Percentiles rank a stretch among this genome's conserved stretches.
Evolutionary conservation across 257 asterid genomes (phyloP).

Genomic region (Solanum stenotomum): DNA sequence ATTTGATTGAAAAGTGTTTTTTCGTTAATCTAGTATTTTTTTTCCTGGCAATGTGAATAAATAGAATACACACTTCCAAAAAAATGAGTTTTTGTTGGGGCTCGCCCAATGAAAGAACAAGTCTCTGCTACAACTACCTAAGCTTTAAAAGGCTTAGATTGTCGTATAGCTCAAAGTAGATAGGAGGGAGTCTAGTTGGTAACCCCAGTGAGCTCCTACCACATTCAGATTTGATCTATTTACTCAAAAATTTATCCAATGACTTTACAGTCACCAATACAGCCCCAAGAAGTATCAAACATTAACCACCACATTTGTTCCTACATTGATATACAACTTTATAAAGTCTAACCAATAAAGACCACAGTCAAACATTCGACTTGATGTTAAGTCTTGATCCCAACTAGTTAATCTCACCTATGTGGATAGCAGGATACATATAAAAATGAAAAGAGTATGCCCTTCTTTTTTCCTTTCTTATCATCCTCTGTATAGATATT

Average conservation of each 20-base stretch:
- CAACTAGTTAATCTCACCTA: neutral
- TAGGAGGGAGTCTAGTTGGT: neutral
- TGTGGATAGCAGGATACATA: neutral
- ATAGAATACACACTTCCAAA: neutral
- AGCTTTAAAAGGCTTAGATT: neutral
- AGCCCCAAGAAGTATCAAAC: neutral
- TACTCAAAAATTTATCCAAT: neutral
- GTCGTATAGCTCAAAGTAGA: neutral
- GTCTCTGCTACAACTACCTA: neutral
- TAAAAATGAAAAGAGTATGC: too few species aligned
- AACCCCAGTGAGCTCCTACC: neutral
- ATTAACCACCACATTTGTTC: neutral
- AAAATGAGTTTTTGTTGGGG: neutral
- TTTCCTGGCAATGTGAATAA: neutral
- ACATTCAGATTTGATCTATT: neutral
- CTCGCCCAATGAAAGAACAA: neutral
- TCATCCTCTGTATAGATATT: too few species aligned
- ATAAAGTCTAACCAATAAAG: neutral
- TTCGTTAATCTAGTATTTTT: neutral
- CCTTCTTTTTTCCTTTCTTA: too few species aligned
- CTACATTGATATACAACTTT: neutral
- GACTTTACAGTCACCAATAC: neutral
- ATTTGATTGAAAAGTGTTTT: neutral
- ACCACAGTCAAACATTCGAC: neutral
- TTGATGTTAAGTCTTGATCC: neutral